phyloP scores from a whole-genome alignment of 2,329 filamentous ascomycete genomes.

The Calonectria crousiana region DNA sequence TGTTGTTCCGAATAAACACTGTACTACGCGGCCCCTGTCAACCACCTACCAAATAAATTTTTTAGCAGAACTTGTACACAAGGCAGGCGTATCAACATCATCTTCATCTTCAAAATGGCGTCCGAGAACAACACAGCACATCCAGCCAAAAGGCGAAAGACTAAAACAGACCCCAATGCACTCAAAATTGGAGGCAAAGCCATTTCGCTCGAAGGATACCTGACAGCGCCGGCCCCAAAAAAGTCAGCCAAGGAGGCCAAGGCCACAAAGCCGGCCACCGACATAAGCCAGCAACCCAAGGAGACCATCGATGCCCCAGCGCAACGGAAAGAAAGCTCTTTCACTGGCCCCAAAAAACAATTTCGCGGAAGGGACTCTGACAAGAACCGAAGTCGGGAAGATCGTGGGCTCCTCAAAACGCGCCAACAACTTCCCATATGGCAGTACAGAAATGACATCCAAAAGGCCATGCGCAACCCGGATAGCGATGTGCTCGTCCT shows the following conservation, averaged over 20 bases:
- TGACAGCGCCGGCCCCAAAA: slow-evolving; percentile 51
- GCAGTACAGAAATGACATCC: slow-evolving; percentile 78
- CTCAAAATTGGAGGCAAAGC: slow-evolving; percentile 62
- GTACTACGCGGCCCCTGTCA: not conserved
- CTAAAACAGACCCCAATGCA: slow-evolving; percentile 47
- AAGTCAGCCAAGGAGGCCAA: slow-evolving; percentile 37
- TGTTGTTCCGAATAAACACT: not conserved
- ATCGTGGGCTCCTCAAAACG: slow-evolving; percentile 53
- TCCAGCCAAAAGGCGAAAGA: slow-evolving; percentile 55
- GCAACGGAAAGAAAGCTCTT: not conserved
- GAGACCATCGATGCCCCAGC: slow-evolving; percentile 7
- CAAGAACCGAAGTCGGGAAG: slow-evolving; percentile 39
- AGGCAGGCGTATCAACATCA: not conserved
- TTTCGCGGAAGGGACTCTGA: slow-evolving; percentile 26
- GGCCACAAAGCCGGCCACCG: slow-evolving; percentile 14
- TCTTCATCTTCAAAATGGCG: slow-evolving; percentile 39
- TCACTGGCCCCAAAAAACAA: slow-evolving; percentile 19
- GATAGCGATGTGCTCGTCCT: slow-evolving; percentile 83
- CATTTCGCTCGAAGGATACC: slow-evolving; percentile 64
- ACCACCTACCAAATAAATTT: slow-evolving; percentile 12
- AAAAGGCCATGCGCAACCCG: slow-evolving; percentile 63
- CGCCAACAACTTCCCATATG: slow-evolving; percentile 86
- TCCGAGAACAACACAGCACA: slow-evolving; percentile 39
- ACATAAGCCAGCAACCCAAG: slow-evolving; percentile 15
- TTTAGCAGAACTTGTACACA: not conserved